phyloP scores from a whole-genome alignment of 2,329 filamentous ascomycete species.

The Aspergillus ibericus region DNA sequence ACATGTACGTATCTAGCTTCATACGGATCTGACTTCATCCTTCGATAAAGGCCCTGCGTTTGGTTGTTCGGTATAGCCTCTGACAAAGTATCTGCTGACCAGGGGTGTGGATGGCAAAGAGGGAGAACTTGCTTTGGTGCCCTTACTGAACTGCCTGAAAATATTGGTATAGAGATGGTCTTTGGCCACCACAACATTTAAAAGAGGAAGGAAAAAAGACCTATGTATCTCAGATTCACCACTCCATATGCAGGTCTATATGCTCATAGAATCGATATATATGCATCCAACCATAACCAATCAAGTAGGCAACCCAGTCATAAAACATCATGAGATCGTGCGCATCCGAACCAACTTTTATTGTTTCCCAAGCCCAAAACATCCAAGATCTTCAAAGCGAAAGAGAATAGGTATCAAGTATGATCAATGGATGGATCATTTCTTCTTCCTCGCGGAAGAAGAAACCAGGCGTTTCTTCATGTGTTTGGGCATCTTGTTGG shows the following conservation, averaged over 20 bases:
- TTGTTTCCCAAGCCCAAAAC: neutral
- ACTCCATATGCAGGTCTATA: conserved; percentile 5
- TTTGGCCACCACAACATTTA: too few species aligned
- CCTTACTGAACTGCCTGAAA: too few species aligned
- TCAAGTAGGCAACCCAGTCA: conserved; percentile 11
- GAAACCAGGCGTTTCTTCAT: conserved; percentile 69
- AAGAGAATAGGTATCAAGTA: neutral
- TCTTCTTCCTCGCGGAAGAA: conserved; percentile 36
- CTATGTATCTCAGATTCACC: neutral
- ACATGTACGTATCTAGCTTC: too few species aligned
- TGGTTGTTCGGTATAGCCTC: too few species aligned
- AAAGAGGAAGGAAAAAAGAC: too few species aligned
- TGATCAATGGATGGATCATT: conserved; percentile 21
- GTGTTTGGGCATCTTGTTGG: conserved; percentile 95
- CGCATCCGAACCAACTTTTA: conserved; percentile 19
- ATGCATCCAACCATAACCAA: conserved; percentile 16
- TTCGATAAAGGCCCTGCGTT: too few species aligned
- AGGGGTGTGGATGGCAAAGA: too few species aligned
- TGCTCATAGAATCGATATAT: conserved; percentile 2
- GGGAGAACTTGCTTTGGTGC: too few species aligned
- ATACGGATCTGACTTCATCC: too few species aligned
- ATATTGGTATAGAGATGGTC: too few species aligned
- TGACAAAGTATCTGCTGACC: too few species aligned
- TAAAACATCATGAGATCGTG: conserved; percentile 32
- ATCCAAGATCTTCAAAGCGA: neutral